Conservation (phyloP, 257 asterid species). For the Solanum chilense region DNA sequence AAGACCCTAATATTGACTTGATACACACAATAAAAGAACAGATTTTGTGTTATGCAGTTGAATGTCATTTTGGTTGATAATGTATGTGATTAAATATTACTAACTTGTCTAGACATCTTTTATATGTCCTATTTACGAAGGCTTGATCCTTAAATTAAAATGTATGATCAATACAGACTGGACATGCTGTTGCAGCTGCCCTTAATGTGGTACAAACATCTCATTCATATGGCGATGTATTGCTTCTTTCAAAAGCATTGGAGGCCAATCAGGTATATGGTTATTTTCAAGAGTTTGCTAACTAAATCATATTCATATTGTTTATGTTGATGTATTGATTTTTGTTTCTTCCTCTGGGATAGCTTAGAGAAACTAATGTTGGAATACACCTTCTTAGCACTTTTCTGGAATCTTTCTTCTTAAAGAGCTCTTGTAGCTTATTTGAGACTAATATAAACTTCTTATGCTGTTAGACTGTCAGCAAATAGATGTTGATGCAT, state of each 20-base stretch:
- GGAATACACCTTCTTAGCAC: not conserved
- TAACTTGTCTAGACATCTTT: not conserved
- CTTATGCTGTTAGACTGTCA: not conserved
- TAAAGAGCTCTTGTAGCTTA: not conserved
- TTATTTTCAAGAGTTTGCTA: not conserved
- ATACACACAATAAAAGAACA: not conserved
- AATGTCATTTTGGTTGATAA: not conserved
- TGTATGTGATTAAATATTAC: not conserved
- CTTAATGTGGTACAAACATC: constrained; percentile 83
- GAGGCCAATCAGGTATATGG: constrained; percentile 59
- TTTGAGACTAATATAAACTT: not conserved
- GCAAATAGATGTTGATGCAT: not conserved
- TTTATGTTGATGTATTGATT: not conserved
- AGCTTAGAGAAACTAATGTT: not conserved
- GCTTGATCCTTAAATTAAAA: not conserved
- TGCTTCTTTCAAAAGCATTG: constrained; percentile 74
- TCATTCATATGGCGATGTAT: constrained; percentile 69
- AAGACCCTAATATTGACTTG: not conserved
- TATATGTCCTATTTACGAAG: not conserved
- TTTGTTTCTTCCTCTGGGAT: not conserved
- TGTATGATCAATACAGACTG: constrained; percentile 43
- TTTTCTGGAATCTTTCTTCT: not conserved
- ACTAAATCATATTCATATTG: not conserved
- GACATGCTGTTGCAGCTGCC: constrained; percentile 59
- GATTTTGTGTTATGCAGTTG: not conserved